A percentile compares a stretch with the other conserved stretches of the same genome.
Conservation (phyloP, 768 basidiomycete genomes). For the Hydnomerulius pinastri region DNA sequence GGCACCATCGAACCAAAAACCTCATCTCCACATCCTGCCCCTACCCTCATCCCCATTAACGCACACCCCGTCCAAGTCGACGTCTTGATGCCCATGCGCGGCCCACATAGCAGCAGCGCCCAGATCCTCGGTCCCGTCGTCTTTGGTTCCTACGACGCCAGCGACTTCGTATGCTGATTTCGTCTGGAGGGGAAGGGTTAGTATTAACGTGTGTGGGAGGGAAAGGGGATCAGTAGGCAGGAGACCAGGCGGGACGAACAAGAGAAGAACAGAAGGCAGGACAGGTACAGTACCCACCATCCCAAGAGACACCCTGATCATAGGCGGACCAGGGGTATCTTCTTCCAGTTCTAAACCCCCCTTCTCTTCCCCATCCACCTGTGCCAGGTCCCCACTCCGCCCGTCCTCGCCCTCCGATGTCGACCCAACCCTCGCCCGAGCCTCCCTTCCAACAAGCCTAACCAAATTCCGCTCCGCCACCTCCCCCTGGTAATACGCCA, state of each 20-base stretch:
- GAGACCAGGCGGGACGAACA: too few species aligned
- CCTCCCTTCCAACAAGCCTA: conserved; percentile 41
- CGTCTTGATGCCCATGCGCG: conserved; percentile 41
- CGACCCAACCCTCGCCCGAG: background rate
- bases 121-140: conserved; percentile 49
- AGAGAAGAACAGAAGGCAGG: background rate
- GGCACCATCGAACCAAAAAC: too few species aligned
- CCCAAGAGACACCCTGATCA: conserved; percentile 65
- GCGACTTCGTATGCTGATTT: conserved; percentile 49
- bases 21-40: too few species aligned
- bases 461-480: conserved; percentile 59
- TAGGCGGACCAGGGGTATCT: conserved; percentile 49
- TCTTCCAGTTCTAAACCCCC: conserved; percentile 33
- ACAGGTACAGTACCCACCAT: conserved; percentile 42
- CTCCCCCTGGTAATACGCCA: conserved; percentile 51
- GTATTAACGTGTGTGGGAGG: too few species aligned
- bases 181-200: too few species aligned
- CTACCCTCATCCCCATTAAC: too few species aligned
- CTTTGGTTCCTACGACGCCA: conserved; percentile 44
- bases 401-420: background rate
- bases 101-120: conserved; percentile 50
- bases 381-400: background rate
- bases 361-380: background rate
- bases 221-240: too few species aligned
- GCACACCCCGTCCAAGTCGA: conserved; percentile 29